Evolutionary conservation across 225 moss, liverwort and hornwort species (phyloP).

Genomic region (Rhytidiadelphus loreus): DNA sequence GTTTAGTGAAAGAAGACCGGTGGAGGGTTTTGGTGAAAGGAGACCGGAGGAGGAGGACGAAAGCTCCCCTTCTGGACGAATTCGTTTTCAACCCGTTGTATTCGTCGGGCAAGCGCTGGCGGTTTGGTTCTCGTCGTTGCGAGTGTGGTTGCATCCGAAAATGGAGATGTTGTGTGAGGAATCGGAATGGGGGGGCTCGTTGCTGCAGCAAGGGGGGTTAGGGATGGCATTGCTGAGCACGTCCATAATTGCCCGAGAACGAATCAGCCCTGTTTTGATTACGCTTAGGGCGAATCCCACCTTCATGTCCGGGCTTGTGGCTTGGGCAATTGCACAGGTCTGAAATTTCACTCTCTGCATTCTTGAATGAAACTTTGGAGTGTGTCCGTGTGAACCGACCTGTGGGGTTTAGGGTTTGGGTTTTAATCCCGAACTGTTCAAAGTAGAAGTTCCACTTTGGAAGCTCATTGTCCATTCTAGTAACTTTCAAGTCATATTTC

Average conservation of each 20-base stretch:
- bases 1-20: constrained; percentile 4
- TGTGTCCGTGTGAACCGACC: not conserved
- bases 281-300: constrained; percentile 80
- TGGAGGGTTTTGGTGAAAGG: not conserved
- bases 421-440: not conserved
- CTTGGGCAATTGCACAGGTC: constrained; percentile 92
- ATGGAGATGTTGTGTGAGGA: constrained; percentile 16
- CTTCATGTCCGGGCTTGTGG: constrained; percentile 88
- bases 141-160: constrained; percentile 13
- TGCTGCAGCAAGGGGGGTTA: constrained; percentile 61
- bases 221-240: constrained; percentile 82
- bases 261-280: constrained; percentile 61
- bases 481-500: not conserved
- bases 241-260: constrained; percentile 65
- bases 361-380: not conserved
- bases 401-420: constrained; percentile 2
- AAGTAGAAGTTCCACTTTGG: not conserved
- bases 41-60: not conserved
- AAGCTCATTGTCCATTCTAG: not conserved
- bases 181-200: constrained; percentile 17
- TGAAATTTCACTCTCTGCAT: not conserved
- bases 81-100: not conserved
- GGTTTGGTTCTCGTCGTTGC: constrained; percentile 10
- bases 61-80: not conserved
- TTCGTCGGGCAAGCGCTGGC: constrained; percentile 16